phyloP scores from a whole-genome alignment of 1,139 yeast genomes.

The Candida tunisiensis region DNA sequence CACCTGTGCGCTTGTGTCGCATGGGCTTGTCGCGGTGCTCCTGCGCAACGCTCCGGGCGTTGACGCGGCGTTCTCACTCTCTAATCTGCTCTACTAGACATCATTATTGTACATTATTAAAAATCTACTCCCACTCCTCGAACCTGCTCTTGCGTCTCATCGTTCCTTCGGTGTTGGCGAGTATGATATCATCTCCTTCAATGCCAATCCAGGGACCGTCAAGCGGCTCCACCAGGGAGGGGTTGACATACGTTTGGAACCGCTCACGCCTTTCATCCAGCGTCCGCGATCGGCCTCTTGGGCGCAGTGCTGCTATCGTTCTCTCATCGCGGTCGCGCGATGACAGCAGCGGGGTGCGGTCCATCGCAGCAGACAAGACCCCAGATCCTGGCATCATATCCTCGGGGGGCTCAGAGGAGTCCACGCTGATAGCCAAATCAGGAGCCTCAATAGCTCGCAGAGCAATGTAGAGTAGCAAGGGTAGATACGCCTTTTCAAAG shows the following conservation, averaged over 20 bases:
- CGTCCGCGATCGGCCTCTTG: slow-evolving; percentile 21
- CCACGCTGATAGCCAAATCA: slow-evolving; percentile 6
- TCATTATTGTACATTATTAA: slow-evolving; percentile 1
- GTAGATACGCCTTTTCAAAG: slow-evolving; percentile 66
- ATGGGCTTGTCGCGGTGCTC: neutral
- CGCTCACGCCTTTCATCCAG: slow-evolving; percentile 53
- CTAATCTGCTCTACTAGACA: too few species aligned
- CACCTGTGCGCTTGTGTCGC: slow-evolving; percentile 3
- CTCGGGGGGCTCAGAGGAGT: neutral
- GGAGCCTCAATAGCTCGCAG: slow-evolving; percentile 36
- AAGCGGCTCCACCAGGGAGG: slow-evolving; percentile 44
- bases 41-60: too few species aligned
- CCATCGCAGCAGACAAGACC: slow-evolving; percentile 1
- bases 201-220: slow-evolving; percentile 75
- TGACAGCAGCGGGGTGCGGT: slow-evolving; percentile 1
- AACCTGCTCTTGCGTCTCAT: slow-evolving; percentile 28
- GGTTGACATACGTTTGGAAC: slow-evolving; percentile 60
- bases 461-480: slow-evolving; percentile 75
- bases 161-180: slow-evolving; percentile 45
- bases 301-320: slow-evolving; percentile 3
- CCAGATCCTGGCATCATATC: slow-evolving; percentile 1
- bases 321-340: slow-evolving; percentile 4
- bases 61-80: too few species aligned
- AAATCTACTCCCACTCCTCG: slow-evolving; percentile 30
- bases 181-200: slow-evolving; percentile 44